Conservation (phyloP, 768 basidiomycete genomes). For the Hericium alpestre region DNA sequence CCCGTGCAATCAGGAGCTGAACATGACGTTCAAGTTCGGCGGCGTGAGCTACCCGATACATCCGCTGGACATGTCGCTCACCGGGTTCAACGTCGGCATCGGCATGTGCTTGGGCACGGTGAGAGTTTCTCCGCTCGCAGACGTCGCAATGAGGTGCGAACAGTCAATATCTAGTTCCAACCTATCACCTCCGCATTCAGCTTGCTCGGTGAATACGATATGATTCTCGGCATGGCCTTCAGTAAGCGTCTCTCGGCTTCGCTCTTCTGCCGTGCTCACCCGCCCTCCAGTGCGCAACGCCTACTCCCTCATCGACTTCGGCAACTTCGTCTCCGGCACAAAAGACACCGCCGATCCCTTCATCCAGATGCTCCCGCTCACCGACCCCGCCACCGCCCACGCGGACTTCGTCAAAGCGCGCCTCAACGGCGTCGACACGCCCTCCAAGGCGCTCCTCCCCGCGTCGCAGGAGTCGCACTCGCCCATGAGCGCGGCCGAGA, state of each 20-base stretch:
- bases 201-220: constrained; percentile 66
- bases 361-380: constrained; percentile 59
- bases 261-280: background rate
- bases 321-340: constrained; percentile 47
- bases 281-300: constrained; percentile 53
- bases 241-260: constrained; percentile 29
- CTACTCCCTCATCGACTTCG: constrained; percentile 65
- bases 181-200: constrained; percentile 75
- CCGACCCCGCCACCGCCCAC: constrained; percentile 39
- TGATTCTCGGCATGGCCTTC: constrained; percentile 78
- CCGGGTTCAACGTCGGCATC: constrained; percentile 35
- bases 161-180: constrained; percentile 47
- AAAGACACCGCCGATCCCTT: constrained; percentile 46
- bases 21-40: constrained; percentile 62
- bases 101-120: constrained; percentile 60
- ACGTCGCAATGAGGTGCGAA: background rate
- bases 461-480: constrained; percentile 47
- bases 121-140: constrained; percentile 19
- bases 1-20: constrained; percentile 66
- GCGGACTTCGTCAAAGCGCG: constrained; percentile 59
- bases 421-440: constrained; percentile 44
- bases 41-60: constrained; percentile 61
- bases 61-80: constrained; percentile 53
- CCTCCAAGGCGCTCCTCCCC: constrained; percentile 53
- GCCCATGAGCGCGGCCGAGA: constrained; percentile 45